These are phyloP conservation scores for Nannochloropsis oceanica DNA, from an alignment of 108 stramenopile species.

Conservation along the genomic window DNA sequence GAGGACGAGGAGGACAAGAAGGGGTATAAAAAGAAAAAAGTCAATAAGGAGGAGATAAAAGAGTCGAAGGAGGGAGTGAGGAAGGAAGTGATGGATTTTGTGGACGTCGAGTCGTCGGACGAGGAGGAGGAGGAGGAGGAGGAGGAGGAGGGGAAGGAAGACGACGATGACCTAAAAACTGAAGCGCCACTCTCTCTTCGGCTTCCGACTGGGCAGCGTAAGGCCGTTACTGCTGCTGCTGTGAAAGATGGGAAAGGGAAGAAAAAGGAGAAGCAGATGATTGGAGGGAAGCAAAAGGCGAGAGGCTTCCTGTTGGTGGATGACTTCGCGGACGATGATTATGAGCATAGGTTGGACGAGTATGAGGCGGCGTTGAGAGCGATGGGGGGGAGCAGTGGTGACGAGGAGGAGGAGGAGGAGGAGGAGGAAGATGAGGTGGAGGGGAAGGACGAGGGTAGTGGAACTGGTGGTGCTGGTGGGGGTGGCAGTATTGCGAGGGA, in stretches of 20 bases:
- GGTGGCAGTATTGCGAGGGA: not conserved
- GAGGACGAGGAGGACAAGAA: not conserved
- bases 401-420: not conserved
- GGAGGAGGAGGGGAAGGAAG: not conserved
- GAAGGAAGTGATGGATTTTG: not conserved
- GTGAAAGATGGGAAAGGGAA: not conserved
- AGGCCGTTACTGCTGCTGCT: not conserved
- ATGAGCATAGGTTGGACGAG: conserved; percentile 19
- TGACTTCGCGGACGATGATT: conserved; percentile 30
- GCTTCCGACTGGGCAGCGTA: not conserved
- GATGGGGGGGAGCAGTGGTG: not conserved
- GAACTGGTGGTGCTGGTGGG: too few species aligned
- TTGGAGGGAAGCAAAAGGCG: not conserved
- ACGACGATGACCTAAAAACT: not conserved
- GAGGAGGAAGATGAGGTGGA: not conserved
- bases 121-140: not conserved
- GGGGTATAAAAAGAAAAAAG: not conserved
- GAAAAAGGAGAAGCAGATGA: not conserved
- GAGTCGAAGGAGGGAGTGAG: not conserved
- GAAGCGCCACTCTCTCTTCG: not conserved
- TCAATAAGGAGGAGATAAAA: not conserved
- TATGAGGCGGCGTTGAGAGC: not conserved
- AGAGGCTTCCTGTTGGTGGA: conserved; percentile 11
- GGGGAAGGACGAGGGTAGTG: not conserved
- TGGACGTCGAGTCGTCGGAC: not conserved